These are phyloP conservation scores for Spathaspora passalidarum DNA, from an alignment of 805 yeast species.

Conservation along the genomic window DNA sequence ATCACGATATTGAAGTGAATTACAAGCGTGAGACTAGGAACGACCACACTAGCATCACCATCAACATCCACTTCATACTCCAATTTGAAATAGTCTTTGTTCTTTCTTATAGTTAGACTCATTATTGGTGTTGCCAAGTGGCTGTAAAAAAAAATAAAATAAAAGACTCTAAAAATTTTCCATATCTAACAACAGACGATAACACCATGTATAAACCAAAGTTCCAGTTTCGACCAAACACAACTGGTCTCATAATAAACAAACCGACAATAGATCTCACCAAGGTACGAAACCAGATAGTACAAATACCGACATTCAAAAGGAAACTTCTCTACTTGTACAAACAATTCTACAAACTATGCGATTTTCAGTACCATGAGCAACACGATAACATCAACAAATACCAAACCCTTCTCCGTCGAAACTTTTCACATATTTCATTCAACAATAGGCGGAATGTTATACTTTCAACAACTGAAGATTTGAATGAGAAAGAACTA, in stretches of 20 bases:
- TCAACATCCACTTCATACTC: slow-evolving; percentile 2
- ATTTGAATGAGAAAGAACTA: slow-evolving; percentile 13
- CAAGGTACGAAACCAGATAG: not conserved
- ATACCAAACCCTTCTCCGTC: slow-evolving; percentile 21
- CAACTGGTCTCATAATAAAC: slow-evolving; percentile 7
- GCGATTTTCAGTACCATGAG: slow-evolving; percentile 14
- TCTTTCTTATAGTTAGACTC: slow-evolving; percentile 8
- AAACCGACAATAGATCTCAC: slow-evolving; percentile 8
- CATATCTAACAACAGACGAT: not conserved
- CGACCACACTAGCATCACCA: not conserved
- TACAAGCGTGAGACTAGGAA: slow-evolving; percentile 1
- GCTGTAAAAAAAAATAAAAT: slow-evolving; percentile 12
- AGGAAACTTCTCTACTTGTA: slow-evolving; percentile 20
- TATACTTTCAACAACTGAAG: slow-evolving; percentile 9
- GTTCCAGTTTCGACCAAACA: slow-evolving; percentile 5
- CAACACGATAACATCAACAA: slow-evolving; percentile 2
- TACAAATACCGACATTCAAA: slow-evolving; percentile 9
- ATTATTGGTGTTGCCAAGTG: not conserved
- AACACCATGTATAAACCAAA: slow-evolving; percentile 6
- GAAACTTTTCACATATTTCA: slow-evolving; percentile 21
- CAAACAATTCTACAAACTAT: slow-evolving; percentile 29
- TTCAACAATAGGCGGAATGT: slow-evolving; percentile 15
- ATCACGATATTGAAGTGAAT: slow-evolving; percentile 10
- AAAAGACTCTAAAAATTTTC: not conserved
- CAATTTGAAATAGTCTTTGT: slow-evolving; percentile 8